Percentiles rank a stretch among this genome's conserved stretches.
These are phyloP conservation scores for Coffea canephora DNA, from an alignment of 257 asterid genomes.

Conservation along the genomic window DNA sequence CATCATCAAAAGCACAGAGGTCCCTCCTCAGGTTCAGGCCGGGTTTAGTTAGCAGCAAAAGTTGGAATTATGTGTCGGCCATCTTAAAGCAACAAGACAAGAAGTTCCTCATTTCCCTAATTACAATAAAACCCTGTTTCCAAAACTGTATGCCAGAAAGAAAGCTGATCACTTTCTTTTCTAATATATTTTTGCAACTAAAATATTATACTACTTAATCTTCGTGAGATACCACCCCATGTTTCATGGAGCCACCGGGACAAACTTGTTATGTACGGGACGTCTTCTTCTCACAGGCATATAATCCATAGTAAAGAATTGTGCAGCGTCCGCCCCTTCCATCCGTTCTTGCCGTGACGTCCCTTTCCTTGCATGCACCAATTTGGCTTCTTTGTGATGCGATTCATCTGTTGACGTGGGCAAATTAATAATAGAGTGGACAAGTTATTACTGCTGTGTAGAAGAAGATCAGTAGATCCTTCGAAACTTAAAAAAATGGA, in stretches of 20 bases:
- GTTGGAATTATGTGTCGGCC: constrained; percentile 51
- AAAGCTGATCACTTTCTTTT: not conserved
- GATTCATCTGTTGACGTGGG: constrained; percentile 33
- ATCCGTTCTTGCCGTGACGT: constrained; percentile 45
- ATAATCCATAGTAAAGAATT: constrained; percentile 75
- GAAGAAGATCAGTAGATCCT: not conserved
- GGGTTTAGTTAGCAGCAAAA: constrained; percentile 32
- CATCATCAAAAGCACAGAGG: not conserved
- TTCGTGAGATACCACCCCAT: constrained; percentile 2
- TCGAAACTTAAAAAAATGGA: not conserved
- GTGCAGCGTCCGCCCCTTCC: constrained; percentile 39
- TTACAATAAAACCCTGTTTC: constrained; percentile 7
- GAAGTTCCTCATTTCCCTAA: constrained; percentile 48
- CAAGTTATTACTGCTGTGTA: not conserved
- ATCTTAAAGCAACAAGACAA: constrained; percentile 31
- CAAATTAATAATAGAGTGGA: not conserved
- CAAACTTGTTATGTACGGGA: constrained; percentile 69
- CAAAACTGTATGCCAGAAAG: constrained; percentile 9
- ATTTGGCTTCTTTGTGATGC: constrained; percentile 24
- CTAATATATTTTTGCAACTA: not conserved
- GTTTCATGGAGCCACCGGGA: constrained; percentile 53
- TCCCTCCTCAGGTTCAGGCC: not conserved
- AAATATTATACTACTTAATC: not conserved
- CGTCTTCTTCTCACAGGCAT: constrained; percentile 53
- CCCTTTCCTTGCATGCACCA: constrained; percentile 40